A percentile compares a stretch with the other conserved stretches of the same genome.
Evolutionary conservation across 306 rosid species (phyloP).

Genomic region (Potentilla sterilis): DNA sequence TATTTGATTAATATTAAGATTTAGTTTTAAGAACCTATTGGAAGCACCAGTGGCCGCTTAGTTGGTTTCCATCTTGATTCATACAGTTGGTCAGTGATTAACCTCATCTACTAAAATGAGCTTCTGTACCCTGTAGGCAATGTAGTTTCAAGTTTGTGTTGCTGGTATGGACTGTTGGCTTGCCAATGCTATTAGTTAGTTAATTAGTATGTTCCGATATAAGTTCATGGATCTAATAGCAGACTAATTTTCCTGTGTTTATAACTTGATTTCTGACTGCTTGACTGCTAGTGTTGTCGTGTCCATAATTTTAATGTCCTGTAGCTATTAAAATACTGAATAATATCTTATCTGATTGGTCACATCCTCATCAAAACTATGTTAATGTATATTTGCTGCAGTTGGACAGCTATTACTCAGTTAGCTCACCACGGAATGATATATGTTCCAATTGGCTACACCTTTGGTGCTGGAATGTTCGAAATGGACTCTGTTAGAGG

Average conservation of each 20-base stretch:
- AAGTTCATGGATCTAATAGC: not conserved
- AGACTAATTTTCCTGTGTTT: not conserved
- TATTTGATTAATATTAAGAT: not conserved
- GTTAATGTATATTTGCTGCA: slow-evolving; percentile 29
- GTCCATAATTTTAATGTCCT: not conserved
- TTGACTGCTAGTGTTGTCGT: not conserved
- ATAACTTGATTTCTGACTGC: not conserved
- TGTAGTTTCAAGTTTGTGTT: not conserved
- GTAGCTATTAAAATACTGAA: not conserved
- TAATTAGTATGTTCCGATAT: not conserved
- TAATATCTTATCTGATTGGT: not conserved
- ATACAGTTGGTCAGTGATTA: not conserved
- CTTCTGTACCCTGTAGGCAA: not conserved
- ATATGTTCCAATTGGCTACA: slow-evolving; percentile 73
- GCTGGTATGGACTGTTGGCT: not conserved
- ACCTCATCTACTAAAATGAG: not conserved
- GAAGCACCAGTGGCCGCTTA: not conserved
- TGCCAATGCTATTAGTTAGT: not conserved
- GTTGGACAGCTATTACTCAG: slow-evolving; percentile 82
- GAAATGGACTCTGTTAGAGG: slow-evolving; percentile 63
- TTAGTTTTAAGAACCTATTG: not conserved
- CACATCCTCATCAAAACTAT: not conserved
- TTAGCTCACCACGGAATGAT: slow-evolving; percentile 86
- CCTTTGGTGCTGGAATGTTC: slow-evolving; percentile 68
- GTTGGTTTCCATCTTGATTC: not conserved